Conservation (phyloP, 1,139 yeast species). For the Tardiomyces digboiensis region DNA sequence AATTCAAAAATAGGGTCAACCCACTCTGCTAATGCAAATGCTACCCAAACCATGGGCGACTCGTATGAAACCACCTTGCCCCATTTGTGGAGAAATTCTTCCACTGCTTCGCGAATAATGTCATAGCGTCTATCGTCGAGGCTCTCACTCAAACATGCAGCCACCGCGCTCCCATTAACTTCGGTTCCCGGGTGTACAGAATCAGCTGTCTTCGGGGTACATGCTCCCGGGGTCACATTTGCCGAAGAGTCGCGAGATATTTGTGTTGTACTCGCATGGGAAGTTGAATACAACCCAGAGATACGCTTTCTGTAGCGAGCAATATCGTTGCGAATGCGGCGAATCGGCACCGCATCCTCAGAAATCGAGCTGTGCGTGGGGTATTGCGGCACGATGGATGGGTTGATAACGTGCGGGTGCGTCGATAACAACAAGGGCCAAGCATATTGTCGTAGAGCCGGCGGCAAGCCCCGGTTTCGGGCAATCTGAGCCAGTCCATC, state of each 20-base stretch:
- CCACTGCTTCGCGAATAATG: slow-evolving; percentile 50
- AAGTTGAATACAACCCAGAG: background rate
- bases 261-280: background rate
- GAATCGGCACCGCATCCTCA: slow-evolving; percentile 15
- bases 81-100: slow-evolving; percentile 66
- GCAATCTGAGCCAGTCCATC: slow-evolving; percentile 73
- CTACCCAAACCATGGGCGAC: slow-evolving; percentile 79
- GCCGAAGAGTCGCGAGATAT: background rate
- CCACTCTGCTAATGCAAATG: slow-evolving; percentile 86
- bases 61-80: slow-evolving; percentile 71
- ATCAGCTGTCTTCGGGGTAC: background rate
- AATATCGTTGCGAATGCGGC: slow-evolving; percentile 26
- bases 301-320: slow-evolving; percentile 10
- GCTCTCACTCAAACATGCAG: background rate
- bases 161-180: background rate
- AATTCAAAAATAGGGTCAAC: slow-evolving; percentile 45
- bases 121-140: slow-evolving; percentile 27
- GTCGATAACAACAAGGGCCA: slow-evolving; percentile 80
- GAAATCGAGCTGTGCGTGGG: slow-evolving; percentile 11
- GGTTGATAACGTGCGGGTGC: slow-evolving; percentile 78
- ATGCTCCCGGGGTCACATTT: background rate
- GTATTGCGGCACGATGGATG: slow-evolving; percentile 54
- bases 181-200: slow-evolving; percentile 1
- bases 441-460: slow-evolving; percentile 61
- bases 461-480: slow-evolving; percentile 80